phyloP scores from a whole-genome alignment of 2,329 filamentous ascomycete species.

The Paecilomyces formosus region DNA sequence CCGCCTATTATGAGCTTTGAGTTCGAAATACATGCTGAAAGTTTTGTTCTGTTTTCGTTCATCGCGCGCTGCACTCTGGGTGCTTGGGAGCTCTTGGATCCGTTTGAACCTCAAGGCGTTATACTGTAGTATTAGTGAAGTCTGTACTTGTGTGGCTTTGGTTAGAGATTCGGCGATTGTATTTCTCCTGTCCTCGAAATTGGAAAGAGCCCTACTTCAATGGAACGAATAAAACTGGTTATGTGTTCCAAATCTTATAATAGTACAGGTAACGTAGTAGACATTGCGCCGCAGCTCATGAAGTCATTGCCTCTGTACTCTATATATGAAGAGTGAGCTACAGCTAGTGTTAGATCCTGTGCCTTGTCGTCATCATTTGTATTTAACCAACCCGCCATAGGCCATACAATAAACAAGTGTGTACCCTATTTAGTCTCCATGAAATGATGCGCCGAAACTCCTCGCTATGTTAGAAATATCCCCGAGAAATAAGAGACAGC shows the following conservation, averaged over 20 bases:
- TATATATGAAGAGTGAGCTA: background rate
- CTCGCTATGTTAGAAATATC: slow-evolving; percentile 9
- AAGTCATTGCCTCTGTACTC: background rate
- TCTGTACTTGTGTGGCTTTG: background rate
- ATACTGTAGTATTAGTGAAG: background rate
- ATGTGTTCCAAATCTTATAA: background rate
- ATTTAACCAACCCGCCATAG: background rate
- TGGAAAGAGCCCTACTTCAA: background rate
- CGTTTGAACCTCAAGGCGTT: background rate
- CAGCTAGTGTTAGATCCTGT: background rate
- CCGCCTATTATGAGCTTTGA: slow-evolving; percentile 2
- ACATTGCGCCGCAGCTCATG: background rate
- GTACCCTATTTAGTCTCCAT: background rate
- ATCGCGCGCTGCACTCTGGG: background rate
- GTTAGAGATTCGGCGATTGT: background rate
- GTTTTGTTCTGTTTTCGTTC: background rate
- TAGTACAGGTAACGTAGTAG: background rate
- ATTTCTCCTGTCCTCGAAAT: background rate
- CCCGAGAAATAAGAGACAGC: background rate
- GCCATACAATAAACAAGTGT: background rate
- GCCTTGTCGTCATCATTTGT: background rate
- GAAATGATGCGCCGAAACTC: slow-evolving; percentile 5
- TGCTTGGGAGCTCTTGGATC: background rate
- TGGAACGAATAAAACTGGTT: background rate
- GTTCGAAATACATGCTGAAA: background rate